These are phyloP conservation scores for Fusarium zealandicum DNA, from an alignment of 2,329 filamentous ascomycete genomes.

Conservation along the genomic window DNA sequence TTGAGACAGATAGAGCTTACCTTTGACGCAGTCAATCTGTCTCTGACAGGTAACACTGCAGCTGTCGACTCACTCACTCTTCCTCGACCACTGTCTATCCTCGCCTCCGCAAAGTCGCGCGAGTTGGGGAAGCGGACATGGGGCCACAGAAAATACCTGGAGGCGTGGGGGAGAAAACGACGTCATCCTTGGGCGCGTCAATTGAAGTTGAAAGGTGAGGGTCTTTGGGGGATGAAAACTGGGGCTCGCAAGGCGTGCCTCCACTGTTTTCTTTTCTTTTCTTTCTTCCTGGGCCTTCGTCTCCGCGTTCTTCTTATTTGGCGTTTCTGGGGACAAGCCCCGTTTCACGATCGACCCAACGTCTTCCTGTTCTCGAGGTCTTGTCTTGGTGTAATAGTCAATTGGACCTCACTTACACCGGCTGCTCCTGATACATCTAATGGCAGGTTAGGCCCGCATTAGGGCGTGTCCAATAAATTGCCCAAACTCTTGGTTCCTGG, in stretches of 20 bases:
- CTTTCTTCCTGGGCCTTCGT: background rate
- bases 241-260: conserved; percentile 9
- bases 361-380: background rate
- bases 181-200: conserved; percentile 26
- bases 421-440: background rate
- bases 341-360: background rate
- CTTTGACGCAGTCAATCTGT: no score
- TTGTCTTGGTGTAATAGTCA: background rate
- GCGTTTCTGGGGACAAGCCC: background rate
- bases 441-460: no score
- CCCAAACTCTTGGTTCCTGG: background rate
- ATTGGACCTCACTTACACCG: conserved; percentile 1
- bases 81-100: no score
- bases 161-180: conserved; percentile 36
- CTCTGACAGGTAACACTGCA: background rate
- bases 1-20: background rate
- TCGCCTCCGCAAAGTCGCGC: conserved; percentile 19
- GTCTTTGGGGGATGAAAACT: conserved; percentile 26
- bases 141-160: conserved; percentile 3
- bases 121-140: conserved; percentile 28
- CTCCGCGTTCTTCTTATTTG: background rate
- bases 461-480: background rate
- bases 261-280: background rate
- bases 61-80: no score
- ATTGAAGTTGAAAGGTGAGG: conserved; percentile 3